A percentile compares a stretch with the other conserved stretches of the same genome.
Evolutionary conservation across 352 stramenopile species (phyloP).

Genomic region (Pythium utonaiense): DNA sequence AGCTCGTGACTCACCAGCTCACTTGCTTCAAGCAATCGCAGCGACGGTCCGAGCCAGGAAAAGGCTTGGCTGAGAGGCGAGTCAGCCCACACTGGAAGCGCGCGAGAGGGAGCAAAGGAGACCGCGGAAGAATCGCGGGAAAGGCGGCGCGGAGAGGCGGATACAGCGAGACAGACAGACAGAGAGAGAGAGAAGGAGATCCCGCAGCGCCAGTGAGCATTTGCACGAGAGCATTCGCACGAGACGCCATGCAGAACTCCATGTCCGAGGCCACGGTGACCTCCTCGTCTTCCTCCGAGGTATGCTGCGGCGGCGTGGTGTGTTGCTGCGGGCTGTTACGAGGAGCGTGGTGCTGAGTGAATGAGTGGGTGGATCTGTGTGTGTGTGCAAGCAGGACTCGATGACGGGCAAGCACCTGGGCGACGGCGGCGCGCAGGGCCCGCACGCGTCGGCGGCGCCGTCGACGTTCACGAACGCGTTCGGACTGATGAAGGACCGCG

Average conservation of each 20-base stretch:
- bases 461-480: conserved; percentile 21
- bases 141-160: neutral
- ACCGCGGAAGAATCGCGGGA: neutral
- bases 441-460: neutral
- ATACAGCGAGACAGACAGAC: too few species aligned
- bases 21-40: conserved; percentile 5
- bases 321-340: too few species aligned
- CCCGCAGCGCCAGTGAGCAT: neutral
- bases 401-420: conserved; percentile 14
- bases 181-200: neutral
- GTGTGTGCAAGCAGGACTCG: conserved; percentile 5
- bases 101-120: neutral
- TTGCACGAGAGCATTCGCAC: neutral
- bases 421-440: neutral
- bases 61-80: neutral
- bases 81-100: neutral
- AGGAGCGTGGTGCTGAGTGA: neutral
- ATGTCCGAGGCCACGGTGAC: conserved; percentile 17
- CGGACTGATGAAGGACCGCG: conserved; percentile 28
- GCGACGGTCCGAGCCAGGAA: neutral
- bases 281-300: conserved; percentile 16
- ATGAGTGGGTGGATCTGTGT: neutral
- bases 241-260: conserved; percentile 18
- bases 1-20: neutral
- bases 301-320: too few species aligned